Base-by-base conservation (phyloP, 768 basidiomycete genomes). In the Lentinula sp. region DNA sequence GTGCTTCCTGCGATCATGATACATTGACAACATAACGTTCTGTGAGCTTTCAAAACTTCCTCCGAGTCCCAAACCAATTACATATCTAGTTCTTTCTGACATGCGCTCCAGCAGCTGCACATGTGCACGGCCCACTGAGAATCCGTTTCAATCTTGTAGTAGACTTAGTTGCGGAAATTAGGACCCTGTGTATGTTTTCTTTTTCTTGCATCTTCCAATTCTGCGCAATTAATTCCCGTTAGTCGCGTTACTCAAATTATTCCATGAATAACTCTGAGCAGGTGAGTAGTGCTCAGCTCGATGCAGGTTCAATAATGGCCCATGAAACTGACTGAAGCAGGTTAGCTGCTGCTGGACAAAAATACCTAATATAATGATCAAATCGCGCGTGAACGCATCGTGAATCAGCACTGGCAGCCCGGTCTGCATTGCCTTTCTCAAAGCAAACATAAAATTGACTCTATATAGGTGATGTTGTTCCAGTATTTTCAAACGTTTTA, bases 191-290 rank as follows among this genome's bases (percentile, higher is more conserved):
- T 6, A 33, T 52, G 50, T 15, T 9, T 52, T 8, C 5, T 33
- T 52, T 51, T 32, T 35, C 35, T 51, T 7, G 10, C 35, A 36
- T 39, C 36, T 37, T 54, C 35, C 20, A 1, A 37, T 16, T 20
- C 36, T 54, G 53, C 53, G 36, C 53, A 54, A 54, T 54, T 54
- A 36, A 54, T 54, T 41, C 16, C 53, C 53, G 53, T 37, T 32
- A 13, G 7, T 12, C 6, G 20, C 12, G 2, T 48, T 5, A 48
- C 18, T 48, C 28, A 3, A 3, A 28, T 3, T 28, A 28, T 28
- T 28, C 28, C 28, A 28, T 28, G 28, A 28, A 28, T 28, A 28
- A 28, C 2, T 28, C 28, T 28, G 28, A 28, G 28, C 2, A 28
- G 28, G n/a, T 48, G 18, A 23, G 46, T 48, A 10, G 12, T 7